Evolutionary conservation across 2,329 filamentous ascomycete genomes (phyloP).

Genomic region (Colletotrichum brevisporum): DNA sequence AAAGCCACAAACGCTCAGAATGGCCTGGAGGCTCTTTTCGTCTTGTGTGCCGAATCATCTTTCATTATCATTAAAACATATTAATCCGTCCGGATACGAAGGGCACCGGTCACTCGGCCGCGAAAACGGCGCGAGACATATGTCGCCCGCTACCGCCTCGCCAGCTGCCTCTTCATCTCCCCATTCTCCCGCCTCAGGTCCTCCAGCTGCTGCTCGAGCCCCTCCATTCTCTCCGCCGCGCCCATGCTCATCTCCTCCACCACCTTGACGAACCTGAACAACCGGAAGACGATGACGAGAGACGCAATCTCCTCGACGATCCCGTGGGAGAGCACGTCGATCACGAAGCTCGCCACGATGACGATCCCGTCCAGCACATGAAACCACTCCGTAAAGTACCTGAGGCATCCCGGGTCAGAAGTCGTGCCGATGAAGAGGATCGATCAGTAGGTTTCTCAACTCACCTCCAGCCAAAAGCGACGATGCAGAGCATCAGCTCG

Average conservation of each 20-base stretch:
- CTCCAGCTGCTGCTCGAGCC: conserved; percentile 66
- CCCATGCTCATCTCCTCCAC: conserved; percentile 77
- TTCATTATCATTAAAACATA: conserved; percentile 26
- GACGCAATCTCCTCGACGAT: conserved; percentile 74
- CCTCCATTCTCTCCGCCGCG: conserved; percentile 73
- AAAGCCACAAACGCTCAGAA: conserved; percentile 25
- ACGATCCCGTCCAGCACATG: conserved; percentile 75
- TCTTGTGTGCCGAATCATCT: conserved; percentile 9
- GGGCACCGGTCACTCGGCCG: background rate
- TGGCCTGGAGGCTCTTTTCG: background rate
- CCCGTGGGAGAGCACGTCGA: conserved; percentile 73
- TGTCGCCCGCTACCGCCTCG: conserved; percentile 9
- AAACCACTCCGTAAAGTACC: conserved; percentile 71
- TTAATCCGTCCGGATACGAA: background rate
- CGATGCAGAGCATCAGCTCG: conserved; percentile 71
- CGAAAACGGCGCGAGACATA: conserved; percentile 6
- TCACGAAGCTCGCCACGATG: conserved; percentile 72
- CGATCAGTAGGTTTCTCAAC: conserved; percentile 38
- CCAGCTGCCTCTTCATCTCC: conserved; percentile 46
- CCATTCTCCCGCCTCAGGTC: conserved; percentile 64
- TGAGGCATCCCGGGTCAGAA: conserved; percentile 46
- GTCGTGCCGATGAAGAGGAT: background rate
- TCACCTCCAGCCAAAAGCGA: conserved; percentile 73
- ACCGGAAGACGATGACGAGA: conserved; percentile 75
- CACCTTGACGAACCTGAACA: conserved; percentile 80